These are phyloP conservation scores for Scopulariopsis brevicaulis DNA, from an alignment of 2,329 filamentous ascomycete genomes.

Conservation along the genomic window DNA sequence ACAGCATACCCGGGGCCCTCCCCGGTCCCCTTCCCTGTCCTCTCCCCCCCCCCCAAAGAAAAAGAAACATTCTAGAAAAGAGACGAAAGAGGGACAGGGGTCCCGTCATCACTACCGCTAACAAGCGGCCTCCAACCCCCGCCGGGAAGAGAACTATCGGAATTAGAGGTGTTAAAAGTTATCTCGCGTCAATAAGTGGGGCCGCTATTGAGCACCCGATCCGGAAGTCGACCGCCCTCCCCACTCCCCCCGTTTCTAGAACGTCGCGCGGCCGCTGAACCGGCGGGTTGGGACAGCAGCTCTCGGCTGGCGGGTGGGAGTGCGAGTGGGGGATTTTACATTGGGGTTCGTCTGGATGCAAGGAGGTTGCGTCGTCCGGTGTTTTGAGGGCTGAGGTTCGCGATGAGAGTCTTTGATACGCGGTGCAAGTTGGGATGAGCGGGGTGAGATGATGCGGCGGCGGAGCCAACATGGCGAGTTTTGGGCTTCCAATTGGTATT, in stretches of 20 bases:
- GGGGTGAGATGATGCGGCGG: no score
- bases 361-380: no score
- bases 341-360: no score
- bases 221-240: not conserved
- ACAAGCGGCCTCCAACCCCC: not conserved
- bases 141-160: not conserved
- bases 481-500: no score
- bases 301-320: no score
- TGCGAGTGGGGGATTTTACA: no score
- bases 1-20: not conserved
- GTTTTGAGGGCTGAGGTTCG: no score
- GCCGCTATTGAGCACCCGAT: not conserved
- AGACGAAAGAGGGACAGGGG: not conserved
- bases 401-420: no score
- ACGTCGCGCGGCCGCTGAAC: not conserved
- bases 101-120: not conserved
- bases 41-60: not conserved
- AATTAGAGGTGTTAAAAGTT: not conserved
- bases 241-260: not conserved
- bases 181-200: not conserved
- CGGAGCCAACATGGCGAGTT: no score
- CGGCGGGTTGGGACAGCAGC: not conserved
- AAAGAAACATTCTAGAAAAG: not conserved
- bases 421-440: no score
- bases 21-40: not conserved